Evolutionary conservation across 371 early-diverging fungal species (phyloP), one percentile per base, ranked within the genome.

Genomic region (Lichtheimia ornata): DNA sequence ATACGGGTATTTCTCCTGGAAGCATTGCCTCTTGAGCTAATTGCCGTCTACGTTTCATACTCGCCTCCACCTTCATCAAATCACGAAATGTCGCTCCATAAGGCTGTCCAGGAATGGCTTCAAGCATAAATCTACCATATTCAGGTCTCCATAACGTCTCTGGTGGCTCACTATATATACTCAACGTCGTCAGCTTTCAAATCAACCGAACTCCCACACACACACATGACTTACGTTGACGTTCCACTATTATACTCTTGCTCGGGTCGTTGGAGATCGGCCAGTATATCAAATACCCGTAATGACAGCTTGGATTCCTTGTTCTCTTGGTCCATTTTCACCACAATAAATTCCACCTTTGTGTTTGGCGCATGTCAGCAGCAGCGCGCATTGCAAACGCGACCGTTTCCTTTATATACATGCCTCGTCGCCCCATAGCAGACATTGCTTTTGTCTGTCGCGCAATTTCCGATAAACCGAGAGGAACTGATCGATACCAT

Each of bases 391-490:
- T 22, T 22, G 40, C 49, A 42, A 28, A 43, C 44, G 20, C 53
- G 43, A 11, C 41, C 18, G 24, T 20, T 15, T 20, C n/a, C 15
- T n/a, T 56, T 20, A 5, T n/a, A 43, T 6, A 27, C 49, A 51
- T 83, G 94, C 95, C 85, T 98, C 99, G 69, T 98, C 99, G 56
- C 99, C 99, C 97, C 98, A 98, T 14, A 92, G 79, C 17, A 97
- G 81, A 50, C 80, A 73, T 71, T 93, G 92, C 59, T 86, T 88
- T 56, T 89, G 76, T 56, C 87, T 81, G 49, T 84, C 74, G 83
- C 96, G 96, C 64, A 89, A 78, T 53, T 84, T 77, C 53, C 88
- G 81, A 79, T 93, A 98, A 35, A 96, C 90, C 69, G 91, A 85
- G 45, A 96, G 77, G 65, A 98, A 95, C 84, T 98, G 97, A 45